Evolutionary conservation across 2,329 filamentous ascomycete species (phyloP), one percentile per base, ranked within the genome.

Genomic region (Achaetomium macrosporum): DNA sequence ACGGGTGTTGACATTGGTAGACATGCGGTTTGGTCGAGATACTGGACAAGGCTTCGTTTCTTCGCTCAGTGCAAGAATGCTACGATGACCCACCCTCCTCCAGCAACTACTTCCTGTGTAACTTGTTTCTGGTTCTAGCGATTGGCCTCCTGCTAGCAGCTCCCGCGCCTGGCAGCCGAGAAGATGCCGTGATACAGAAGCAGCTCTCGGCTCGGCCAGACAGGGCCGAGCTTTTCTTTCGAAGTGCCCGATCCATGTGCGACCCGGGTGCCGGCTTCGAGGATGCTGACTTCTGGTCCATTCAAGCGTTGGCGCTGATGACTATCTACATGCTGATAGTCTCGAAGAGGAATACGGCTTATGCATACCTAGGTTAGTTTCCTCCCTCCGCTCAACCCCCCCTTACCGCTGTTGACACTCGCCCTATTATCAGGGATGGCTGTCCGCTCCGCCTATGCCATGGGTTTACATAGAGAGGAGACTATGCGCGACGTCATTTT

Each of bases 241-340:
- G 75, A 15, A 81, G 76, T 56, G 83, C 82, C 5, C 81, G 77
- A 57, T 72, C 70, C 40, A 68, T 84, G 15, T 69, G 69, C 16
- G 70, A 75, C 42, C 68, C 71, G 1, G 64, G 71, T 1, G 65
- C 68, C 3, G 73, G 79, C 0, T 76, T 84, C 44, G 82, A 85
- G 61, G 78, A 84, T 60, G 78, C 77, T 19, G 78, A 83, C 51
- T 78, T 86, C 53, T 84, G 82, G 78, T 81, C 80, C 12, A 75
- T 87, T 43, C 82, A 86, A 61, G 81, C 81, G 2, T 68, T 85
- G 41, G 68, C 80, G 0, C 67, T 87, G 35, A 85, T 86, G 77
- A 75, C 82, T 0, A 66, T 85, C 2, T 87, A 85, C 61, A 81
- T 79, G 76, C 67, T 87, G 15, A 73, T 76, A 2, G 74, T 81